Base-by-base conservation (phyloP, 1,284 basidiomycete genomes). In the Marasmius sp. region DNA sequence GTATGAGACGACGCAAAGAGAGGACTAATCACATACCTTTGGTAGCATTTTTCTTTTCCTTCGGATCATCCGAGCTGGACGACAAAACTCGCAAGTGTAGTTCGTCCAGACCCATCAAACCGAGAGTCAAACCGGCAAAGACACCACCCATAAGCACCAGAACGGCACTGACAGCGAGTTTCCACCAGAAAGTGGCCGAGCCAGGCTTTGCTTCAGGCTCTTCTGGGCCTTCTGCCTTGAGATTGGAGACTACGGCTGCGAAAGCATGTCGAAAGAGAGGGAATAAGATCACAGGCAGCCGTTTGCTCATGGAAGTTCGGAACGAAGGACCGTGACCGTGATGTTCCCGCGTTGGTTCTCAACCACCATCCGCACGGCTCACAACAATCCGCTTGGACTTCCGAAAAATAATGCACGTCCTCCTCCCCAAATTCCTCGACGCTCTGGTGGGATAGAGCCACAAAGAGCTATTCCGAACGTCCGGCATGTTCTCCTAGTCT, bases 61-160 rank as follows among this genome's bases (percentile, higher is more conserved):
- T 78, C 1, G 76, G 69, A 69, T 95, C 85, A 20, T 89, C 90
- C 0, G 94, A 95, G 1, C 92, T 93, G 0, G 88, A 83, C 0
- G 92, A 81, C 27, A 97, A 81, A 0, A 97, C 95, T 34, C 93
- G 89, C 18, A 98, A 82, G 70, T 97, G 95, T 49, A 98, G 84
- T 68, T 95, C 92, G 70, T 98, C 96, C 18, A 97, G 85, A 1
- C 96, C 95, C 95, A 97, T 97, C 37, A 97, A 81, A 6, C 93
- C 95, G 20, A 98, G 86, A 0, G 95, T 97, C 58, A 97, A 79
- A 2, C 93, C 94, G 34, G 93, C 91, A 72, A 96, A 95, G 11
- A 93, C 87, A 60, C 93, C 94, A 14, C 93, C 94, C 0, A 85
- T 77, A 1, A 96, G 76, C 11, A 95, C 92, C 34, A 96, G 81